A percentile compares a stretch with the other conserved stretches of the same genome.
Evolutionary conservation across 140 eudicot species (phyloP).

Genomic region (Ambrosia hybrid): DNA sequence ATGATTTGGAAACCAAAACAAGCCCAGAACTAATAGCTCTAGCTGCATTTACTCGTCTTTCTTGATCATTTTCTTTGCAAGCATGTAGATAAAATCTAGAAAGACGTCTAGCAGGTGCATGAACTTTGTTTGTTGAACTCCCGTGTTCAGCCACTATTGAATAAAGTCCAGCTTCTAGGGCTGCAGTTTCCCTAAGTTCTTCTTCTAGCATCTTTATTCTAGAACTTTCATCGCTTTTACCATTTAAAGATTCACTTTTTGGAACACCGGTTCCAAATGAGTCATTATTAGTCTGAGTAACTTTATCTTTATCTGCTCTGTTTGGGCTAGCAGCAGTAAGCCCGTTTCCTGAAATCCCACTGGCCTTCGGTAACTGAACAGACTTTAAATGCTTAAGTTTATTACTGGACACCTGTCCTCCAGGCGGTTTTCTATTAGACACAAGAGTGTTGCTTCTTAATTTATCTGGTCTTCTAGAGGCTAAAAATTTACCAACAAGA

Average conservation of each 20-base stretch:
- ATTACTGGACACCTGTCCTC: constrained; percentile 45
- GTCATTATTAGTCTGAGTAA: constrained; percentile 24
- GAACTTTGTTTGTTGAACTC: constrained; percentile 75
- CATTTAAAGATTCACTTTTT: constrained; percentile 35
- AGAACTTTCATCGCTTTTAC: constrained; percentile 43
- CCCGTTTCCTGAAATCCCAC: constrained; percentile 32
- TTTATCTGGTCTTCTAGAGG: constrained; percentile 48
- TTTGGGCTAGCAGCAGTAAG: constrained; percentile 27
- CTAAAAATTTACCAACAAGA: constrained; percentile 46
- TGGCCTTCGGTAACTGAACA: constrained; percentile 47
- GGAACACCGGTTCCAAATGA: constrained; percentile 32
- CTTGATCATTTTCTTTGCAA: constrained; percentile 43
- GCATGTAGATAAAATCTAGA: constrained; percentile 82
- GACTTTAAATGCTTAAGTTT: constrained; percentile 68
- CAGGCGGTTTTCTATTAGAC: constrained; percentile 48
- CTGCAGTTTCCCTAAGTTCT: constrained; percentile 91
- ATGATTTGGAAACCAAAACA: constrained; percentile 85
- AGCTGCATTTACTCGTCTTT: constrained; percentile 68
- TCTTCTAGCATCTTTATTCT: constrained; percentile 81
- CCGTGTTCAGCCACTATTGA: constrained; percentile 86
- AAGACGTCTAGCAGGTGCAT: constrained; percentile 89
- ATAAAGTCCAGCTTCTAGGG: constrained; percentile 76
- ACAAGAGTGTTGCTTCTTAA: constrained; percentile 53
- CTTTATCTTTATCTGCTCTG: constrained; percentile 30
- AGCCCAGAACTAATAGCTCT: constrained; percentile 71